These are phyloP conservation scores for Boletus rubescentipes DNA, from an alignment of 768 basidiomycete genomes.

Conservation along the genomic window DNA sequence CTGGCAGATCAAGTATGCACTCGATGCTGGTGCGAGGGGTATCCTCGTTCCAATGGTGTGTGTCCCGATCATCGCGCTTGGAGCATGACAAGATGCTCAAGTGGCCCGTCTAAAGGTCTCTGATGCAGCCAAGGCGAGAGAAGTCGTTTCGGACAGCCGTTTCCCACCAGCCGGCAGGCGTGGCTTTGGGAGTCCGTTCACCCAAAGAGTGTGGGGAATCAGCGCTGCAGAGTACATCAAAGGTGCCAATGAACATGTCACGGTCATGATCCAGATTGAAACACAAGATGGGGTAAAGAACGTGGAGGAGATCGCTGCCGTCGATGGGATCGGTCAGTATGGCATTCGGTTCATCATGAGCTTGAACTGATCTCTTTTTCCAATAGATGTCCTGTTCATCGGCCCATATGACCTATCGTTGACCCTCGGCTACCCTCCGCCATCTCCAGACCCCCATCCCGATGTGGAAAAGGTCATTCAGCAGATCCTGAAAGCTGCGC, in stretches of 20 bases:
- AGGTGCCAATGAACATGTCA: constrained; percentile 52
- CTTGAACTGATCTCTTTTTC: background rate
- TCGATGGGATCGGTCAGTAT: constrained; percentile 58
- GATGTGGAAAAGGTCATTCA: constrained; percentile 62
- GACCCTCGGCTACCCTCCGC: constrained; percentile 56
- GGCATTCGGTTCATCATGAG: no score
- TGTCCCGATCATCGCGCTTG: background rate
- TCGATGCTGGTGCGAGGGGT: constrained; percentile 67
- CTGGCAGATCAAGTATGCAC: constrained; percentile 72
- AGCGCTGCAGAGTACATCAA: constrained; percentile 49
- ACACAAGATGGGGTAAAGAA: constrained; percentile 59
- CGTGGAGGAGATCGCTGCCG: constrained; percentile 54
- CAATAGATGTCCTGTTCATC: constrained; percentile 53
- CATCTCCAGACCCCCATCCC: constrained; percentile 63
- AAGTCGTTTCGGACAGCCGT: constrained; percentile 54
- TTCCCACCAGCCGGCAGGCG: constrained; percentile 64
- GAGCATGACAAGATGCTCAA: background rate
- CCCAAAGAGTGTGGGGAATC: constrained; percentile 58
- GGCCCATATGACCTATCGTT: constrained; percentile 71
- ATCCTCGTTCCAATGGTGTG: constrained; percentile 67
- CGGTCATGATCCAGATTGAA: constrained; percentile 70
- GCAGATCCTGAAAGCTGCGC: constrained; percentile 46
- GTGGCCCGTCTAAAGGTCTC: constrained; percentile 42
- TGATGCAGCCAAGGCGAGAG: constrained; percentile 53
- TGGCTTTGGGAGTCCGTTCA: constrained; percentile 66